Conservation (phyloP, 2,329 filamentous ascomycete genomes). For the Aureobasidium namibiae region DNA sequence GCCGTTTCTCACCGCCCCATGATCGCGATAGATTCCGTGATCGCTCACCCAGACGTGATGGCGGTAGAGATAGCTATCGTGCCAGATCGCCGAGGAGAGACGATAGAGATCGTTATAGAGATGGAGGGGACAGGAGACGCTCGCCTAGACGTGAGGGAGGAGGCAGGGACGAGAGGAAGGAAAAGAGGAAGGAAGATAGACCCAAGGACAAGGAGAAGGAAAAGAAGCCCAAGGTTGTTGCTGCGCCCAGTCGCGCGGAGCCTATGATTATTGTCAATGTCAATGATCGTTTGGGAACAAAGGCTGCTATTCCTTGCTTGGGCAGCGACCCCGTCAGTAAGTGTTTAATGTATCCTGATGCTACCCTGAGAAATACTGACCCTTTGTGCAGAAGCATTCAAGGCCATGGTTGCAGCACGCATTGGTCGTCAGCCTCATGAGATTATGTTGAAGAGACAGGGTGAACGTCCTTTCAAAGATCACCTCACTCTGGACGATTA, state of each 20-base stretch:
- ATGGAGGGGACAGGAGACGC: slow-evolving; percentile 2
- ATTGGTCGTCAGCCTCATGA: slow-evolving; percentile 86
- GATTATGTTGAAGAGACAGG: slow-evolving; percentile 85
- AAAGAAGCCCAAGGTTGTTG: slow-evolving; percentile 16
- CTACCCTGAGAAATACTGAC: slow-evolving; percentile 3
- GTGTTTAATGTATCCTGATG: slow-evolving; percentile 20
- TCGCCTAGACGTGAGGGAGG: slow-evolving; percentile 9
- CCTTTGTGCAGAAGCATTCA: slow-evolving; percentile 56
- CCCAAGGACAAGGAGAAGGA: slow-evolving; percentile 22
- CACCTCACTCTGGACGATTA: slow-evolving; percentile 82
- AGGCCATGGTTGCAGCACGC: slow-evolving; percentile 80
- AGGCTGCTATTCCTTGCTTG: slow-evolving; percentile 83
- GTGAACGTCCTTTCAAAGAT: slow-evolving; percentile 90
- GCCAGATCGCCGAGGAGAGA: slow-evolving; percentile 8
- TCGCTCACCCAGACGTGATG: slow-evolving; percentile 5
- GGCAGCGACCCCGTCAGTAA: slow-evolving; percentile 66
- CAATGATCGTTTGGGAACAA: slow-evolving; percentile 94
- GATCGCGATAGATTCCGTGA: slow-evolving; percentile 16
- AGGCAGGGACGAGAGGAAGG: slow-evolving; percentile 11
- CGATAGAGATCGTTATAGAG: slow-evolving; percentile 22
- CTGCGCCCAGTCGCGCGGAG: slow-evolving; percentile 42
- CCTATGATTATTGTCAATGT: slow-evolving; percentile 92
- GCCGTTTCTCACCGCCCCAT: slow-evolving; percentile 24
- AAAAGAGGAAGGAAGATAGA: slow-evolving; percentile 12
- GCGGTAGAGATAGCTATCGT: slow-evolving; percentile 14